Evolutionary conservation across 768 basidiomycete genomes (phyloP).

Genomic region (Phaffia australis): DNA sequence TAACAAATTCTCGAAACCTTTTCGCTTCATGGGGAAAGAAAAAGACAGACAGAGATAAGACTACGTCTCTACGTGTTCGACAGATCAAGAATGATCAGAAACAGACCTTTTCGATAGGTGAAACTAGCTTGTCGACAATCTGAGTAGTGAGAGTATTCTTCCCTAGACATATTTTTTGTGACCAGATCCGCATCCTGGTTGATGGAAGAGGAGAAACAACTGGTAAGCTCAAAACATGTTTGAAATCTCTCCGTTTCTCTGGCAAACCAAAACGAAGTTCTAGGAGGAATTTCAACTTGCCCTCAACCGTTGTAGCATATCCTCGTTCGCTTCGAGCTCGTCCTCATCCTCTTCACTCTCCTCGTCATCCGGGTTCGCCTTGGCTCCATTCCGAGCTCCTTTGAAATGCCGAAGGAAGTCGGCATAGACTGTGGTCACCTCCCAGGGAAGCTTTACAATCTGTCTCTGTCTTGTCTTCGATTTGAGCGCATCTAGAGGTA

Average conservation of each 20-base stretch:
- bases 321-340: constrained; percentile 88
- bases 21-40: constrained; percentile 50
- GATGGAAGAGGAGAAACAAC: neutral
- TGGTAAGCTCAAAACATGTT: neutral
- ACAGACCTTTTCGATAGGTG: constrained; percentile 84
- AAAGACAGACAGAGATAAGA: constrained; percentile 5
- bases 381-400: constrained; percentile 14
- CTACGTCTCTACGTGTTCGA: neutral
- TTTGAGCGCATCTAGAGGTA: constrained; percentile 36
- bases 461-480: constrained; percentile 69
- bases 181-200: constrained; percentile 82
- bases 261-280: neutral
- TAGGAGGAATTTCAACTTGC: constrained; percentile 37
- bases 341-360: constrained; percentile 95
- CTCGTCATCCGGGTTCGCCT: constrained; percentile 52
- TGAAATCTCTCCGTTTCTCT: neutral
- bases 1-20: constrained; percentile 88
- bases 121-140: constrained; percentile 95
- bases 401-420: constrained; percentile 52
- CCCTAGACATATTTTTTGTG: constrained; percentile 87
- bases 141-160: constrained; percentile 93
- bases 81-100: neutral
- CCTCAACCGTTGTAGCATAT: constrained; percentile 76
- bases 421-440: constrained; percentile 79
- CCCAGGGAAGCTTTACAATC: constrained; percentile 93